A percentile compares a stretch with the other conserved stretches of the same genome.
These are phyloP conservation scores for Tetradesmus obliquus DNA, from an alignment of 139 green algal species.

Conservation along the genomic window DNA sequence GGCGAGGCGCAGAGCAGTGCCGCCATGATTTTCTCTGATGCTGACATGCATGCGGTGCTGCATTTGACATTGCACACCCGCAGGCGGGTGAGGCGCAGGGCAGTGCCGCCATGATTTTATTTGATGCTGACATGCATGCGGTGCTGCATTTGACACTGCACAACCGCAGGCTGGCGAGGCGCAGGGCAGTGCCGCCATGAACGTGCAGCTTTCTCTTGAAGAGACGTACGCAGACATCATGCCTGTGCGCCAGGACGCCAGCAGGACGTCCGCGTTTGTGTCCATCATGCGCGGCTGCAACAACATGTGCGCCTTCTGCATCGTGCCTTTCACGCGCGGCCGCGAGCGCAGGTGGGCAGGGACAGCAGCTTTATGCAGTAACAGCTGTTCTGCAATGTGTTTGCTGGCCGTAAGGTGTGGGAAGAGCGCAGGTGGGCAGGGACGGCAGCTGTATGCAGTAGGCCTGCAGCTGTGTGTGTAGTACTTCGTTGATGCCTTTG, in stretches of 20 bases:
- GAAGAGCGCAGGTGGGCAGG: constrained; percentile 65
- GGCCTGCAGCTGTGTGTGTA: neutral
- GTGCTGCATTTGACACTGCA: neutral
- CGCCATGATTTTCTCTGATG: neutral
- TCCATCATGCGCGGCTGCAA: constrained; percentile 94
- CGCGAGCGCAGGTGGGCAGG: constrained; percentile 70
- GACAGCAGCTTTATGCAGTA: no score
- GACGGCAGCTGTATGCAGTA: no score
- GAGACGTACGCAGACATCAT: constrained; percentile 93
- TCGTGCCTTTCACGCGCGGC: constrained; percentile 80
- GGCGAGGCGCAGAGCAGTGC: no score
- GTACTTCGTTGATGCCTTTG: neutral
- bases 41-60: neutral
- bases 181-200: constrained; percentile 68
- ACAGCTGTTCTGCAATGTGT: no score
- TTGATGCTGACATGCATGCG: neutral
- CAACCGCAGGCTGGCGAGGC: constrained; percentile 49
- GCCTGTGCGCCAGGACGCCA: constrained; percentile 67
- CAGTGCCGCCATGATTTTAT: no score
- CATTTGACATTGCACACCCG: neutral
- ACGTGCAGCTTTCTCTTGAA: constrained; percentile 85
- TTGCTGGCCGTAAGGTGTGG: no score
- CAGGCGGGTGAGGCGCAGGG: neutral
- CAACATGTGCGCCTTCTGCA: constrained; percentile 95
- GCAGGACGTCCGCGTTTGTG: constrained; percentile 70